Conservation (phyloP, 768 basidiomycete genomes). For the Rossbeevera mucosa region DNA sequence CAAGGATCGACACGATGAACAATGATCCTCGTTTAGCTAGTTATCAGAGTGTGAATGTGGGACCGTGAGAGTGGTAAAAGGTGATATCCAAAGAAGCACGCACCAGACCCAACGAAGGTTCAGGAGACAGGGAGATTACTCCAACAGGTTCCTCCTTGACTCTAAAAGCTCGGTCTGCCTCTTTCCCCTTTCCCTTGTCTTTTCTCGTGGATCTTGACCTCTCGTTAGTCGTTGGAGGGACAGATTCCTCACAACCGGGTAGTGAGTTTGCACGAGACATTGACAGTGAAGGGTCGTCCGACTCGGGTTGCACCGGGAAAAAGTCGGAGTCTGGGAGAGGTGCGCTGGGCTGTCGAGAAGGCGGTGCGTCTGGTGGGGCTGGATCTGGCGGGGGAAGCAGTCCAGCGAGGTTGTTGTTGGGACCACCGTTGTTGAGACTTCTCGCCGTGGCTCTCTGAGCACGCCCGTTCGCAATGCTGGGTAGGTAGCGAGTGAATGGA, state of each 20-base stretch:
- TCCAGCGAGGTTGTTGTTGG: conserved; percentile 34
- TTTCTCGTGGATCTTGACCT: conserved; percentile 28
- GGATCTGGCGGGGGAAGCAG: conserved; percentile 30
- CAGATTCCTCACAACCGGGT: conserved; percentile 28
- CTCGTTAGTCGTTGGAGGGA: conserved; percentile 19
- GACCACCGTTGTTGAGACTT: conserved; percentile 44
- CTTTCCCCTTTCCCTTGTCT: conserved; percentile 49
- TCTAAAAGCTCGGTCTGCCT: conserved; percentile 33
- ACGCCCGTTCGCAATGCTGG: conserved; percentile 57
- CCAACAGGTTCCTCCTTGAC: conserved; percentile 44
- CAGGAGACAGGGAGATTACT: conserved; percentile 34
- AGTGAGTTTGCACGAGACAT: conserved; percentile 62
- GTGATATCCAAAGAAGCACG: conserved; percentile 16
- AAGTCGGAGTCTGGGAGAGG: conserved; percentile 49
- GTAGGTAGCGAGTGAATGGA: conserved; percentile 6
- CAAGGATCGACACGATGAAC: conserved; percentile 74
- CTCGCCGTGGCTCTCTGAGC: conserved; percentile 72
- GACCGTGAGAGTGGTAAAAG: conserved; percentile 15
- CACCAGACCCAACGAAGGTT: conserved; percentile 35
- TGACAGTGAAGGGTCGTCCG: conserved; percentile 47
- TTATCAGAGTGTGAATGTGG: not conserved
- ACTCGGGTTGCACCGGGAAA: conserved; percentile 50
- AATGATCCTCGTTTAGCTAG: conserved; percentile 75
- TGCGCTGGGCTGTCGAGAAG: conserved; percentile 34
- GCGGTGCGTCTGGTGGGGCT: conserved; percentile 37